Conservation (phyloP, 1,284 basidiomycete species). For the Entoloma clypeatum region DNA sequence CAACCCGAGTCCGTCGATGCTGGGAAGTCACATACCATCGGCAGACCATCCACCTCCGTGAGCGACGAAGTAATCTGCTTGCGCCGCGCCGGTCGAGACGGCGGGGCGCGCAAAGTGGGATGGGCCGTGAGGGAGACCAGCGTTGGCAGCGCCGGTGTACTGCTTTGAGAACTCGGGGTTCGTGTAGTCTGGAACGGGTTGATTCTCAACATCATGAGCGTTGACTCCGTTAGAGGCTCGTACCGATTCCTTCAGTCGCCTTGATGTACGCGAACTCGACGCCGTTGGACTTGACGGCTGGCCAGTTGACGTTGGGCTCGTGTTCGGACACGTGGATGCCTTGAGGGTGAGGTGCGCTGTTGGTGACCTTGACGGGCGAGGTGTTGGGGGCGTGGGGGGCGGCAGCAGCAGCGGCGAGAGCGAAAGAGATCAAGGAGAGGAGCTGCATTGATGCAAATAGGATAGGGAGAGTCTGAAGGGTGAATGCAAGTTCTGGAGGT, state of each 20-base stretch:
- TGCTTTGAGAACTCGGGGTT: conserved; percentile 45
- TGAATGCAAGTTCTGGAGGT: too few species aligned
- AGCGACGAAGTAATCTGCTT: conserved; percentile 58
- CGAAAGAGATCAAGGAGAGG: too few species aligned
- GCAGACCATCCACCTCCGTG: conserved; percentile 60
- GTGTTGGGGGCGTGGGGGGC: too few species aligned
- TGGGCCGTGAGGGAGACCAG: conserved; percentile 51
- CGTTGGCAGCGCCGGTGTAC: conserved; percentile 53
- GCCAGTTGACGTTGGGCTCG: conserved; percentile 54
- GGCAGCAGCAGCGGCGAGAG: too few species aligned
- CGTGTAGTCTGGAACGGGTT: conserved; percentile 27
- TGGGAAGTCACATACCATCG: conserved; percentile 33
- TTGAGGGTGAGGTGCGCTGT: too few species aligned
- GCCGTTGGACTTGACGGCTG: conserved; percentile 51
- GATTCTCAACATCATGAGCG: neutral
- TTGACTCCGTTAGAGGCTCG: neutral
- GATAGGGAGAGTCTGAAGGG: too few species aligned
- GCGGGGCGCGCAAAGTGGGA: conserved; percentile 63
- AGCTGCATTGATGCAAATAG: too few species aligned
- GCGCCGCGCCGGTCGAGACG: conserved; percentile 48
- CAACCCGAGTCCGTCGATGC: neutral
- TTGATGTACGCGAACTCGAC: conserved; percentile 65
- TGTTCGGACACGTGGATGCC: conserved; percentile 58
- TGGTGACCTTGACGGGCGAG: too few species aligned
- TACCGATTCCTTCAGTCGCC: conserved; percentile 59